Base-by-base conservation (phyloP, 805 yeast species). In the Tetrapisispora taiwanensis region DNA sequence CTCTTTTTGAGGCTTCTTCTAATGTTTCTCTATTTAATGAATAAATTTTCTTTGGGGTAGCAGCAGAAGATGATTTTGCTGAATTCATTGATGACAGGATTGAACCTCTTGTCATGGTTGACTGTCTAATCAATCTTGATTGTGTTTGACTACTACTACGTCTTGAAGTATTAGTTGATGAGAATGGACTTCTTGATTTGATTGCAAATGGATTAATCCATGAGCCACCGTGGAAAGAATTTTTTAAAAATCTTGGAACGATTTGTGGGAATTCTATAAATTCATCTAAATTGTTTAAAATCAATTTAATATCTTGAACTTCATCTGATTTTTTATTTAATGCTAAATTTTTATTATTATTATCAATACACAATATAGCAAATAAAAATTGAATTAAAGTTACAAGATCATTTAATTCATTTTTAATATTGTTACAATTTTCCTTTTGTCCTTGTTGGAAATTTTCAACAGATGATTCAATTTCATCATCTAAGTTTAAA, bases 151-250 rank as follows among this genome's bases (percentile, higher is more conserved):
- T 27, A 37, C 32, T 27, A 14, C 18, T 19, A 18, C 26, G 12
- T 30, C 24, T 30, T 4, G 41, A 17, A 30, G 18, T 38, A 4
- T 2, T 18, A 5, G 27, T 4, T 31, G 19, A 5, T 17, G 31
- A 26, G 27, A 27, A 37, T 8, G 26, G 24, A 15, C 19, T 18
- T 9, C 12, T 7, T 2, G 32, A 27, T 27, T 28, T 37, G 12
- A 37, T 37, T 17, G 40, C 30, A 51, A 81, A 80, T 22, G 84
- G 85, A 53, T 81, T 82, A 39, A 76, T 73, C 81, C 88, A 83
- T 48, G 80, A 79, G n/a, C 89, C 90, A 15, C 88, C 90, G 52
- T 79, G 79, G 58, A 79, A 83, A 44, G 74, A 76, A 26, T 78
- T 78, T 35, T 73, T 69, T 17, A 84, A 62, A 53, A 83, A 80